Base-by-base conservation (phyloP, 2,329 filamentous ascomycete genomes). In the Cytospora chrysosperma region DNA sequence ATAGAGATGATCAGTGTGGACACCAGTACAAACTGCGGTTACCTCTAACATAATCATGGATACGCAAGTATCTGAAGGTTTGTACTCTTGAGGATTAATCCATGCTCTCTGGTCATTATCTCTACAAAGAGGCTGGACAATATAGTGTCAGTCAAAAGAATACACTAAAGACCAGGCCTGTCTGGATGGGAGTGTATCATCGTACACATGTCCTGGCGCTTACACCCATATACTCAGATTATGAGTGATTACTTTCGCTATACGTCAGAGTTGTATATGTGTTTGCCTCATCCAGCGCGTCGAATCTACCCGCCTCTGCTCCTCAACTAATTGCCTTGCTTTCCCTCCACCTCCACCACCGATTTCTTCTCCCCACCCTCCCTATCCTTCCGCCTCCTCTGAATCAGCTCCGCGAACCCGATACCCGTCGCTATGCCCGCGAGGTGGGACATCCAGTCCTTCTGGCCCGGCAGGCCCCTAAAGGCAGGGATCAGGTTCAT, bases 391-490 rank as follows among this genome's bases (percentile, higher is more conserved):
- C 70, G 72, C 60, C 70, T 72, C 59, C 62, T 68, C 55, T 75
- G 70, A 24, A 78, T 65, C 17, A 77, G 60, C 52, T 77, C 73
- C 19, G 74, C 75, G 21, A 80, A 79, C 15, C 75, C 47, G 1
- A 81, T 70, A 12, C 84, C 85, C 4, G 78, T 75, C 21, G 77
- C 66, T 66, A 87, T 78, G 49, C 84, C 83, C 9, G 75, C 78
- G 65, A 87, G 65, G 67, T 86, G 84, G 34, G 83, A 83, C 53
- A 79, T 77, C 19, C 85, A 70, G 63, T 87, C 84, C 37, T 83
- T 72, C 56, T 73, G 76, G 59, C 78, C 72, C 65, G 74, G 75
- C 32, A 70, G 73, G 62, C 75, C 74, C 60, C 77, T 79, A 53
- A 81, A 77, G 66, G 82, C 69, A 10, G 75, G 79, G 21, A 81